Evolutionary conservation across 176 grass and related monocot genomes (phyloP).

Genomic region (Oryza rufipogon): DNA sequence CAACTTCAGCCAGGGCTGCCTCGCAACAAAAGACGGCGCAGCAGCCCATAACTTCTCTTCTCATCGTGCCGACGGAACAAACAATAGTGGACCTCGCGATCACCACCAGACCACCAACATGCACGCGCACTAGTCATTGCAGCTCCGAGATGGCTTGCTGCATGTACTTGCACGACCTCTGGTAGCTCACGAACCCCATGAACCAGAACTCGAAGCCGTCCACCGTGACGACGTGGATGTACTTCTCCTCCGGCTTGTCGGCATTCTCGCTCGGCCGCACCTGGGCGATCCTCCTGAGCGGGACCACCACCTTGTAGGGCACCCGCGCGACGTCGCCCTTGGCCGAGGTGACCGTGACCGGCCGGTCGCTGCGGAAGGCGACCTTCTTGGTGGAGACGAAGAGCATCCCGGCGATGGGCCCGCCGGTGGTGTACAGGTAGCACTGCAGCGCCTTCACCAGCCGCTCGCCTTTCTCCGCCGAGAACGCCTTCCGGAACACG

Average conservation of each 20-base stretch:
- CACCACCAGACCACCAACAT: neutral
- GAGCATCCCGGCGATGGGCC: constrained; percentile 80
- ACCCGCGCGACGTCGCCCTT: constrained; percentile 43
- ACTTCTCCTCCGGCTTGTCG: constrained; percentile 70
- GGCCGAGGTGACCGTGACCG: constrained; percentile 53
- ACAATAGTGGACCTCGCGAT: neutral
- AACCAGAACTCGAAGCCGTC: constrained; percentile 96
- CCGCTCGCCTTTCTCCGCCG: constrained; percentile 64
- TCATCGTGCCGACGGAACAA: constrained; percentile 46
- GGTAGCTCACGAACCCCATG: constrained; percentile 73
- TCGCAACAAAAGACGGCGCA: constrained; percentile 39
- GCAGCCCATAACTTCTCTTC: constrained; percentile 45
- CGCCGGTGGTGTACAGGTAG: constrained; percentile 76
- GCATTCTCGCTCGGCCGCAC: constrained; percentile 58
- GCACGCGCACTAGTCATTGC: constrained; percentile 30
- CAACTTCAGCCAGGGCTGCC: constrained; percentile 29
- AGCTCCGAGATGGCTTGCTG: constrained; percentile 50
- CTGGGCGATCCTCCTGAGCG: constrained; percentile 51
- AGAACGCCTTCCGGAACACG: constrained; percentile 71
- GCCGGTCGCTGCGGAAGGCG: constrained; percentile 80
- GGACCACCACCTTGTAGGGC: constrained; percentile 75
- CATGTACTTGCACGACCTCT: constrained; percentile 66
- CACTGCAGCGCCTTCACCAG: constrained; percentile 80
- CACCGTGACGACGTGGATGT: constrained; percentile 65
- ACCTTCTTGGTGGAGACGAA: constrained; percentile 76